Conservation (phyloP, 2,329 filamentous ascomycete species). For the Hortaea werneckii region DNA sequence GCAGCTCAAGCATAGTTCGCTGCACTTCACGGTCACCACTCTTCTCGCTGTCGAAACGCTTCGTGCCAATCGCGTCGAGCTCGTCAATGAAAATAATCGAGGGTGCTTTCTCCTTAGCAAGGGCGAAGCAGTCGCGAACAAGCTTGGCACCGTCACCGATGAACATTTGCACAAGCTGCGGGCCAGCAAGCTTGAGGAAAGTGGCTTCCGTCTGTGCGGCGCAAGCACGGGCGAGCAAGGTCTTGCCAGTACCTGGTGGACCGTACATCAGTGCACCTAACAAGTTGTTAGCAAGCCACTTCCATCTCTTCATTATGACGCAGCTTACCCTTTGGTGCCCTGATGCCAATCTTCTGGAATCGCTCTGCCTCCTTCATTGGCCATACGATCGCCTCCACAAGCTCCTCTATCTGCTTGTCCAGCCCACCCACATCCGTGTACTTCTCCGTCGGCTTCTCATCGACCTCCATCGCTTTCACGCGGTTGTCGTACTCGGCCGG, state of each 20-base stretch:
- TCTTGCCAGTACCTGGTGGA: conserved; percentile 82
- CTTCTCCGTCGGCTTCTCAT: conserved; percentile 98
- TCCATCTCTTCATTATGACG: not conserved
- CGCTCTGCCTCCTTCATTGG: conserved; percentile 99
- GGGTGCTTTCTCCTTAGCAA: conserved; percentile 97
- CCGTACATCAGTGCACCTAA: conserved; percentile 96
- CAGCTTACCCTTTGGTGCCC: conserved; percentile 79
- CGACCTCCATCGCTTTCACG: conserved; percentile 99
- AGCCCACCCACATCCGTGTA: conserved; percentile 96
- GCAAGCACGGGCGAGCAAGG: conserved; percentile 84
- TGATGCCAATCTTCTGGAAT: conserved; percentile 99
- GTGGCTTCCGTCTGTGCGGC: conserved; percentile 97
- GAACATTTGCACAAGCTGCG: conserved; percentile 98
- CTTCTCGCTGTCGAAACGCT: conserved; percentile 98
- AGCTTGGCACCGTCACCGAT: conserved; percentile 97
- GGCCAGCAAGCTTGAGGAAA: conserved; percentile 95
- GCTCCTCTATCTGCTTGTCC: conserved; percentile 97
- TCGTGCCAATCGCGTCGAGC: conserved; percentile 93
- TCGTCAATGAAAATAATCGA: conserved; percentile 99
- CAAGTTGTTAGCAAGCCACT: conserved; percentile 3
- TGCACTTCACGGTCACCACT: conserved; percentile 96
- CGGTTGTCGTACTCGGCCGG: conserved; percentile 97
- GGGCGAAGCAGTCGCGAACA: conserved; percentile 90
- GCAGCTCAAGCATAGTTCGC: conserved; percentile 94
- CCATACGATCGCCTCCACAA: conserved; percentile 97